Percentiles rank a stretch among this genome's conserved stretches.
These are phyloP conservation scores for Suillus plorans DNA, from an alignment of 768 basidiomycete genomes.

Conservation along the genomic window DNA sequence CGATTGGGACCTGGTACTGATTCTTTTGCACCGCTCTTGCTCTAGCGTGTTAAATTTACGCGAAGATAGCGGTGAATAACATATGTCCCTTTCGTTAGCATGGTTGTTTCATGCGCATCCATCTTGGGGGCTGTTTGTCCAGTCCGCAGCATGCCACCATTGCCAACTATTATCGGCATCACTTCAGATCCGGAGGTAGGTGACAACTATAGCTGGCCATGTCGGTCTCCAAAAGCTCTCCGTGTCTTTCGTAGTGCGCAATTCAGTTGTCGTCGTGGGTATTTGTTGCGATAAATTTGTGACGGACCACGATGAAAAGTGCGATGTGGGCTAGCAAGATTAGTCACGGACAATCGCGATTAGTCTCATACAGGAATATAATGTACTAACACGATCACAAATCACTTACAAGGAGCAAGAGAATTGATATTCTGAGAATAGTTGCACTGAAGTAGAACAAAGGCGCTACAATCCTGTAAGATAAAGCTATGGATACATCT, in stretches of 20 bases:
- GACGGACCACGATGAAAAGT: background rate
- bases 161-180: background rate
- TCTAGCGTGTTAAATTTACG: constrained; percentile 10
- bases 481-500: constrained; percentile 8
- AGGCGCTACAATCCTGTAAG: constrained; percentile 2
- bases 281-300: constrained; percentile 3
- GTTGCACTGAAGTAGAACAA: background rate
- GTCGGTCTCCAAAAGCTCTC: constrained; percentile 14
- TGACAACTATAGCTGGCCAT: background rate
- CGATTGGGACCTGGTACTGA: no score
- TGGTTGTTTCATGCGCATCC: constrained; percentile 9
- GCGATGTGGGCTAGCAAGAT: background rate
- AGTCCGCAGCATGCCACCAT: background rate
- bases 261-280: constrained; percentile 11
- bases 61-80: background rate
- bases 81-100: constrained; percentile 7
- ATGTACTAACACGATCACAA: background rate
- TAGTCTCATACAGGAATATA: background rate
- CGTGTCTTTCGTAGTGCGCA: constrained; percentile 16
- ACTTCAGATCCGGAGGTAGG: constrained; percentile 18
- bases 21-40: background rate
- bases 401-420: background rate
- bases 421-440: background rate
- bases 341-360: background rate
- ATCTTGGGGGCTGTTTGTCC: constrained; percentile 13